Evolutionary conservation across 306 rosid species (phyloP).

Genomic region (Dryas drummondii): DNA sequence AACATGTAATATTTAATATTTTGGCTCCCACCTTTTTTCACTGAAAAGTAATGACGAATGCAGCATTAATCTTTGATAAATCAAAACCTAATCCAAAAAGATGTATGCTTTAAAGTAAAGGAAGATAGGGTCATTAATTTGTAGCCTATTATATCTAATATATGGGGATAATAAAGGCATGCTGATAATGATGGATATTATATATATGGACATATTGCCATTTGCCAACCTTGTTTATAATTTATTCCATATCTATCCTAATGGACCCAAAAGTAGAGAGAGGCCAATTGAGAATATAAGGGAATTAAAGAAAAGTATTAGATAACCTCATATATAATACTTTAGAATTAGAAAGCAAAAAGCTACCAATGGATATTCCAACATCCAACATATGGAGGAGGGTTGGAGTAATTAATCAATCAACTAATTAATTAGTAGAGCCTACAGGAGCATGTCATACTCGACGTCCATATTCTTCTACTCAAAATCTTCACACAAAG

Average conservation of each 20-base stretch:
- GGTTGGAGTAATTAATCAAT: slow-evolving; percentile 15
- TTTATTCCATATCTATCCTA: slow-evolving; percentile 30
- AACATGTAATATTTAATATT: background rate
- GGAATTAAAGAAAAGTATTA: background rate
- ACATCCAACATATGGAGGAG: background rate
- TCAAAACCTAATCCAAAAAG: slow-evolving; percentile 45
- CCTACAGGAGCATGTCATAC: slow-evolving; percentile 15
- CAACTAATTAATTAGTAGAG: background rate
- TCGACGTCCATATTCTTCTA: slow-evolving; percentile 15
- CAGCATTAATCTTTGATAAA: slow-evolving; percentile 20
- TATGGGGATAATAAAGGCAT: slow-evolving; percentile 25
- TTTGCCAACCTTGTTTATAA: background rate
- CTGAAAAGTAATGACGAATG: slow-evolving; percentile 43
- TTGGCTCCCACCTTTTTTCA: slow-evolving; percentile 9
- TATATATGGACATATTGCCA: slow-evolving; percentile 8
- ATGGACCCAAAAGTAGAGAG: slow-evolving; percentile 38
- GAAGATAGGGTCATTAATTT: slow-evolving; percentile 24
- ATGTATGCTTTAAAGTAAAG: slow-evolving; percentile 39
- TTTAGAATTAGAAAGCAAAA: slow-evolving; percentile 5
- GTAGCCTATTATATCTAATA: slow-evolving; percentile 16
- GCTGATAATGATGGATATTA: slow-evolving; percentile 41
- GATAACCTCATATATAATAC: background rate
- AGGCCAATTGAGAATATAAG: background rate
- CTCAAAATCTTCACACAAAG: slow-evolving; percentile 13
- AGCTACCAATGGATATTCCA: background rate